phyloP scores from a whole-genome alignment of 208 protist species.

The Plasmodiophora brassicae region DNA sequence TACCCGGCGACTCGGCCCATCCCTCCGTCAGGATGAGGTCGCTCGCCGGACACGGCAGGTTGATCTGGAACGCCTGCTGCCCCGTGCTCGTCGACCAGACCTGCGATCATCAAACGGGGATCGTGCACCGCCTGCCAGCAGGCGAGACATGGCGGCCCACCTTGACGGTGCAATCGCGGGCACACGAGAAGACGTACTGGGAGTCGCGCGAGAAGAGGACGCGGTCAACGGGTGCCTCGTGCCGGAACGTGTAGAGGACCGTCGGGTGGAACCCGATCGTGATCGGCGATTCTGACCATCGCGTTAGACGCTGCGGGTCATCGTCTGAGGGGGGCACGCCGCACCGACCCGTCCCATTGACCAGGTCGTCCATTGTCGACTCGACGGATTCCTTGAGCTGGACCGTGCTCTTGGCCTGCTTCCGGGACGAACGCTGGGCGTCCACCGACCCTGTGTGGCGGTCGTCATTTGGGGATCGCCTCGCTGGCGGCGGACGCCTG shows the following conservation, averaged over 20 bases:
- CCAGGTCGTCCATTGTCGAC: neutral
- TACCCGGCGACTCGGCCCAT: neutral
- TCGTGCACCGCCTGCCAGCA: neutral
- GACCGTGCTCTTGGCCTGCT: neutral
- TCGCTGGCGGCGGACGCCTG: too few species aligned
- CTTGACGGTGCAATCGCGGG: slow-evolving; percentile 7
- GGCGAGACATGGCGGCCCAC: neutral
- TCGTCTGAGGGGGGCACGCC: too few species aligned
- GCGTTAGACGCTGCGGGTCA: too few species aligned
- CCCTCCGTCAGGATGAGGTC: neutral
- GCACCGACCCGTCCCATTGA: slow-evolving; percentile 17
- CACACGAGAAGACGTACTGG: neutral
- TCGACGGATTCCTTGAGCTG: neutral
- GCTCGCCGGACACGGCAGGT: neutral
- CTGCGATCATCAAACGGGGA: neutral
- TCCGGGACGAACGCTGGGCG: neutral
- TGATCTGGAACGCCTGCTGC: neutral
- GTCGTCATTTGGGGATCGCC: too few species aligned
- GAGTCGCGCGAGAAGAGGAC: neutral
- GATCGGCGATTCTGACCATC: slow-evolving; percentile 13
- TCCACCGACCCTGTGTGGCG: too few species aligned
- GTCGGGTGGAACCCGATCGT: neutral
- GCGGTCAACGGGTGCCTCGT: neutral
- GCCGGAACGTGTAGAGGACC: neutral
- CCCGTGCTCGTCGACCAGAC: neutral